Conservation (phyloP, 306 rosid species). For the Luffa acutangula region DNA sequence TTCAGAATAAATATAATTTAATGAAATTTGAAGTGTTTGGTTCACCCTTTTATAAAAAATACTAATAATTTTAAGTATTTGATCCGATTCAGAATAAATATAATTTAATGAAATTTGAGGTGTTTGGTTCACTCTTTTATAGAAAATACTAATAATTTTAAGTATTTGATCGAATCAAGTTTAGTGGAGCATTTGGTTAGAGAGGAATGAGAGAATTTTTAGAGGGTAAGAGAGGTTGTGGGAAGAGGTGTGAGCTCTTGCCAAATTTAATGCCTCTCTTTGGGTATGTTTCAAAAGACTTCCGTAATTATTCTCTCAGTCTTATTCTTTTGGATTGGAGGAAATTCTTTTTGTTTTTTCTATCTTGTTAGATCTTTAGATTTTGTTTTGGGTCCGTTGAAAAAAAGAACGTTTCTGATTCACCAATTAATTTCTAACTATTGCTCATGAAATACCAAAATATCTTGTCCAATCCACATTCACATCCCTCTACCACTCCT, state of each 20-base stretch:
- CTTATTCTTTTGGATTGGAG: not conserved
- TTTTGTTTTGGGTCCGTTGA: not conserved
- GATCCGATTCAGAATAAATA: not conserved
- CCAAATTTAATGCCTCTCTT: not conserved
- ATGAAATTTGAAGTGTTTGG: not conserved
- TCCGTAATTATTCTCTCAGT: not conserved
- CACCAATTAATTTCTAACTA: not conserved
- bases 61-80: too few species aligned
- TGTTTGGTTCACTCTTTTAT: not conserved
- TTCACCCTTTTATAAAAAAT: not conserved
- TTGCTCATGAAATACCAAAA: not conserved
- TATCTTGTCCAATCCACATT: not conserved
- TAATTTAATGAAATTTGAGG: not conserved
- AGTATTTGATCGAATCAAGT: not conserved
- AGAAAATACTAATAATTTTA: not conserved
- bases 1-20: not conserved
- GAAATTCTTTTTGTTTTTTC: not conserved
- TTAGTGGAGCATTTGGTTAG: not conserved
- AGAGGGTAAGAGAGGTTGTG: not conserved
- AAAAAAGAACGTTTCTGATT: not conserved
- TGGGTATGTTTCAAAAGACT: not conserved
- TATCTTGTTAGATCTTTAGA: not conserved
- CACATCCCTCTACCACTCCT: not conserved
- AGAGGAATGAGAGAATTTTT: not conserved
- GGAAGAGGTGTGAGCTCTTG: not conserved